phyloP scores from a whole-genome alignment of 805 yeast genomes.

The Monosporozyma aerobia region DNA sequence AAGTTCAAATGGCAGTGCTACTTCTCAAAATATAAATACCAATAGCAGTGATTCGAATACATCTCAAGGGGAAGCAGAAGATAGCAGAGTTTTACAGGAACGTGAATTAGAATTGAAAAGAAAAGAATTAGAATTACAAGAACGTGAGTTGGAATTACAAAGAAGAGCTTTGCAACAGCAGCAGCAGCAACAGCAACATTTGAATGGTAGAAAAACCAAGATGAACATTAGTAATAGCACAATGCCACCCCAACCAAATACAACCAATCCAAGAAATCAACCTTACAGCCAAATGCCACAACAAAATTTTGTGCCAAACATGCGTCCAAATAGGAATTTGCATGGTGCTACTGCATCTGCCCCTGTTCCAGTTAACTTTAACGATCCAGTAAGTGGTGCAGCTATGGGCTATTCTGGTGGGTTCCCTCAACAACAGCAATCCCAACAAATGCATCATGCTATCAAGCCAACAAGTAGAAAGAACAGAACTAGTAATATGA shows the following conservation, averaged over 20 bases:
- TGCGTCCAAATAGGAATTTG: slow-evolving; percentile 20
- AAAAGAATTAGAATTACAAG: slow-evolving; percentile 29
- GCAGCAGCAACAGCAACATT: slow-evolving; percentile 5
- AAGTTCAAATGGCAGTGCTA: slow-evolving; percentile 1
- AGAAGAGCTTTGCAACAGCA: slow-evolving; percentile 20
- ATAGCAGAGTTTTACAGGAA: slow-evolving; percentile 16
- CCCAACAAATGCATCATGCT: slow-evolving; percentile 13
- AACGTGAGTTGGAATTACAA: slow-evolving; percentile 27
- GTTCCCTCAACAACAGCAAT: background rate
- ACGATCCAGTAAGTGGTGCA: slow-evolving; percentile 13
- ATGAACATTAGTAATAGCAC: background rate
- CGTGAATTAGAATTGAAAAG: slow-evolving; percentile 27
- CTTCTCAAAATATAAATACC: slow-evolving; percentile 8
- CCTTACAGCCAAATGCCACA: slow-evolving; percentile 14
- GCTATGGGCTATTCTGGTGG: slow-evolving; percentile 2
- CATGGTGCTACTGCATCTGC: slow-evolving; percentile 20
- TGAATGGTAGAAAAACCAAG: slow-evolving; percentile 3
- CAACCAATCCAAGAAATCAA: slow-evolving; percentile 8
- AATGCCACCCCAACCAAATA: slow-evolving; percentile 5
- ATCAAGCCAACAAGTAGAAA: slow-evolving; percentile 31
- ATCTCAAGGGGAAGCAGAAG: slow-evolving; percentile 8
- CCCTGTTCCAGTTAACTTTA: slow-evolving; percentile 14
- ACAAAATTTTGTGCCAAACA: slow-evolving; percentile 12
- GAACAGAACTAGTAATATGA: slow-evolving; percentile 29
- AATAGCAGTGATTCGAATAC: slow-evolving; percentile 12